Evolutionary conservation across 2,329 filamentous ascomycete genomes (phyloP).

Genomic region (Trichoderma cornu-damae): DNA sequence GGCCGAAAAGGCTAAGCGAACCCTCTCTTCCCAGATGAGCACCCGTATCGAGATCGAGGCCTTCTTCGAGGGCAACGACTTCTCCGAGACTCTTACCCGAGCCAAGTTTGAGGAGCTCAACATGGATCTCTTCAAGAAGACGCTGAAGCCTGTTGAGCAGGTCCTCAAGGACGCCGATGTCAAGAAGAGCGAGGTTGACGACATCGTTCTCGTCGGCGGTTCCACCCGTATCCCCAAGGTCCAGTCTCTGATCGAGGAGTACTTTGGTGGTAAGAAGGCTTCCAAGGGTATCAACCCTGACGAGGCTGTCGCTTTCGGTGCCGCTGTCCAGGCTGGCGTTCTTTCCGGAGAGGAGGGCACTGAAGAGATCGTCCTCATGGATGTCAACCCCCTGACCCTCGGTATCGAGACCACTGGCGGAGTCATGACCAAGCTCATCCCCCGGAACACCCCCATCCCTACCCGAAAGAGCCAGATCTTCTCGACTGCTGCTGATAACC

Average conservation of each 20-base stretch:
- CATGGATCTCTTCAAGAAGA: slow-evolving; percentile 99
- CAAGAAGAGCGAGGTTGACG: slow-evolving; percentile 90
- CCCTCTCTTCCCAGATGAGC: slow-evolving; percentile 89
- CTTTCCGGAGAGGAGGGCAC: slow-evolving; percentile 82
- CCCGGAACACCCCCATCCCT: slow-evolving; percentile 88
- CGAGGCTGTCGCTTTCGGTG: slow-evolving; percentile 96
- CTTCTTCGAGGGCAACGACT: slow-evolving; percentile 94
- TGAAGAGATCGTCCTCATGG: slow-evolving; percentile 82
- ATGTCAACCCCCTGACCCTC: slow-evolving; percentile 92
- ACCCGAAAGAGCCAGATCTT: slow-evolving; percentile 98
- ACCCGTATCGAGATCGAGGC: slow-evolving; percentile 94
- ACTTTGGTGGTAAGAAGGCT: slow-evolving; percentile 91
- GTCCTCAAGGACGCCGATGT: slow-evolving; percentile 97
- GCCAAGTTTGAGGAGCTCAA: slow-evolving; percentile 99
- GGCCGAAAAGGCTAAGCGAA: slow-evolving; percentile 99
- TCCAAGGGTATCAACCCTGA: slow-evolving; percentile 99
- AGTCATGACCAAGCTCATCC: slow-evolving; percentile 96
- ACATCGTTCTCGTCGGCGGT: slow-evolving; percentile 96
- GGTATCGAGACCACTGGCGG: slow-evolving; percentile 97
- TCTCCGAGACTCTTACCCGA: slow-evolving; percentile 95
- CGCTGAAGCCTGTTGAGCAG: slow-evolving; percentile 96
- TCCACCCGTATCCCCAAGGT: slow-evolving; percentile 99
- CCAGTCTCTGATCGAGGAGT: slow-evolving; percentile 89
- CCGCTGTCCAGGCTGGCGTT: slow-evolving; percentile 94
- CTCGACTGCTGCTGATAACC: slow-evolving; percentile 94